Base-by-base conservation (phyloP, 2,329 filamentous ascomycete genomes). In the Aspergillus sclerotialis region DNA sequence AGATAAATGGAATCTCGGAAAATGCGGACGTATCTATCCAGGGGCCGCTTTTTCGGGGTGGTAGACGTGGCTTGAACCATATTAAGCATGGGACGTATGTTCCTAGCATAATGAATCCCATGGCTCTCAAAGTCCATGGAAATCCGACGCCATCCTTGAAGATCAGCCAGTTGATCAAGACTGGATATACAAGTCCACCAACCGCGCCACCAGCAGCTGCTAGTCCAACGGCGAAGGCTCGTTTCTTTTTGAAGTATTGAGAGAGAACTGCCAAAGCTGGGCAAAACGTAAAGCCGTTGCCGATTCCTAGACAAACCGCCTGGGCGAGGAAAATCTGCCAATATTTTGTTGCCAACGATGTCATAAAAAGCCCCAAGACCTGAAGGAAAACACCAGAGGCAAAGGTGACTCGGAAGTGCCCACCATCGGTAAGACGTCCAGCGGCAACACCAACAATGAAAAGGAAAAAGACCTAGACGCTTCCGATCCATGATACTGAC, bases 1-100 rank as follows among this genome's bases (percentile, higher is more conserved):
- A 49, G 1, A 68, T 49, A 38, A 79, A 82, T 10, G 74, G 63
- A 0, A 61, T 44, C 48, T 82, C 78, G 26, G 52, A 64, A 44
- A 82, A 78, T 0, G 76, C 76, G 1, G 55, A 57, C 67, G 65
- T 69, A 32, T 81, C 77, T 4, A 80, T 57, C 4, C 77, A 35
- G 0, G 68, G 68, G 0, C 74, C 76, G 0, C 64, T 48, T 37
- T 61, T 69, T 16, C 72, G 56, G 0, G 43, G 35, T 1, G 36
- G 38, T 4, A 42, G 19, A 4, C 39, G 33, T 11, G 34, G 31
- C 4, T 19, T 15, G 8, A 36, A 30, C 3, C 33, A 13, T 2
- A 35, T 4, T 2, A 40, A 3, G 11, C 15, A 15, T 68, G 69
- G 11, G 67, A 65, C 7, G 77, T 53, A 8, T 68, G 44, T 52